These are phyloP conservation scores for Cyberlindnera maclurae DNA, from an alignment of 805 yeast genomes.

Conservation along the genomic window DNA sequence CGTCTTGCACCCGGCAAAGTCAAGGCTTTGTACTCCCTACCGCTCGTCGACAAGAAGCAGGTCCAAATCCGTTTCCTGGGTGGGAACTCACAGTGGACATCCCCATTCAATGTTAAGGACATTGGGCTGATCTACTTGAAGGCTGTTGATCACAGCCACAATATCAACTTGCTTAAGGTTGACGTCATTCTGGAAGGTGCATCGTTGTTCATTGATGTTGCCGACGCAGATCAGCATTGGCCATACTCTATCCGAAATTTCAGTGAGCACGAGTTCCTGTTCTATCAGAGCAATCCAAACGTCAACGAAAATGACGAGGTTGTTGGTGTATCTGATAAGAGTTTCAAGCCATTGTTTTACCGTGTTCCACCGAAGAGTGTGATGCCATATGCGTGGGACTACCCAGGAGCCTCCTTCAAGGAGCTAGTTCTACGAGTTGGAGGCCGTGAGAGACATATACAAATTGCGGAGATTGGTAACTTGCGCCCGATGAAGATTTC, in stretches of 20 bases:
- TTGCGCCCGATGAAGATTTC: conserved; percentile 80
- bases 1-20: conserved; percentile 40
- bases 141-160: conserved; percentile 52
- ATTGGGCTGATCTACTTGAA: conserved; percentile 77
- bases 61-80: conserved; percentile 53
- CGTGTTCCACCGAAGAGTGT: conserved; percentile 82
- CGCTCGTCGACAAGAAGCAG: conserved; percentile 50
- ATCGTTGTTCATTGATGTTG: conserved; percentile 68
- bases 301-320: conserved; percentile 59
- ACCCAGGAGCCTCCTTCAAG: conserved; percentile 81
- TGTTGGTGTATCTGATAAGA: conserved; percentile 38
- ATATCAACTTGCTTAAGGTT: conserved; percentile 64
- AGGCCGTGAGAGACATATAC: conserved; percentile 70
- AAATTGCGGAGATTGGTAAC: conserved; percentile 89
- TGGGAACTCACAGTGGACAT: conserved; percentile 64
- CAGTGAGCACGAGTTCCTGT: conserved; percentile 76
- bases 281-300: conserved; percentile 80
- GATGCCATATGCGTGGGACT: conserved; percentile 98
- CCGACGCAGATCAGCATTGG: conserved; percentile 75
- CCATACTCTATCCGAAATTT: conserved; percentile 90
- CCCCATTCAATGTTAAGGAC: conserved; percentile 80
- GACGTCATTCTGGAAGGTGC: conserved; percentile 76
- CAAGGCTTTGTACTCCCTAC: conserved; percentile 58
- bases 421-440: conserved; percentile 70
- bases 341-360: conserved; percentile 74